Conservation (phyloP, 441 rosid genomes). For the Croton setiger region DNA sequence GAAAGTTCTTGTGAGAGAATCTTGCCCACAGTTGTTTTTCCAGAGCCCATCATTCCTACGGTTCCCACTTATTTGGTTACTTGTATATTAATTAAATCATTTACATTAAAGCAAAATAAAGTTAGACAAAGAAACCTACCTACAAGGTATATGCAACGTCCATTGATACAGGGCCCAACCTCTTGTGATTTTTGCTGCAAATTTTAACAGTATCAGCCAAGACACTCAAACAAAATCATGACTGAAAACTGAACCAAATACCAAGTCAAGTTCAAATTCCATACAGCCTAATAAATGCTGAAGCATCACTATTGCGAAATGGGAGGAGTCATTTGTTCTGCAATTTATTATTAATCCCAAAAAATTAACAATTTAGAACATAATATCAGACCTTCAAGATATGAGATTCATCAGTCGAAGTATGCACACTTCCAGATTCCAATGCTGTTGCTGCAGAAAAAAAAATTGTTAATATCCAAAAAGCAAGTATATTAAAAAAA, state of each 20-base stretch:
- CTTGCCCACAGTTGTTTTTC: conserved; percentile 87
- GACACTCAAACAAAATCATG: conserved; percentile 24
- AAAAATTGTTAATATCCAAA: conserved; percentile 15
- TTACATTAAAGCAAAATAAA: conserved; percentile 11
- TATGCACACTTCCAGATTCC: conserved; percentile 48
- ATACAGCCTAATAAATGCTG: neutral
- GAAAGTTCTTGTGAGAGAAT: conserved; percentile 56
- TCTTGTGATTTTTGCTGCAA: conserved; percentile 72
- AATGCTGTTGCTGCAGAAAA: conserved; percentile 47
- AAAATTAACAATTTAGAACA: neutral
- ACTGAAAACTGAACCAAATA: conserved; percentile 9
- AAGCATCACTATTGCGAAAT: conserved; percentile 6
- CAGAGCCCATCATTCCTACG: conserved; percentile 96
- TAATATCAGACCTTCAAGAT: conserved; percentile 52
- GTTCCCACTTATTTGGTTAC: conserved; percentile 17
- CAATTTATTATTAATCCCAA: neutral
- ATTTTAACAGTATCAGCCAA: conserved; percentile 28
- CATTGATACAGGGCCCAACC: conserved; percentile 61
- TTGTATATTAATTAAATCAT: conserved; percentile 3
- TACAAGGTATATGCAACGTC: conserved; percentile 80
- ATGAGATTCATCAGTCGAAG: conserved; percentile 47
- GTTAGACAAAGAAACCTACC: conserved; percentile 53
- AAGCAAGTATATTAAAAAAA: neutral
- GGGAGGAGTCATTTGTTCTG: neutral
- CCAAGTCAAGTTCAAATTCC: conserved; percentile 3